Percentiles rank a stretch among this genome's conserved stretches.
Evolutionary conservation across 441 rosid species (phyloP).

Genomic region (Erysimum pusillum): DNA sequence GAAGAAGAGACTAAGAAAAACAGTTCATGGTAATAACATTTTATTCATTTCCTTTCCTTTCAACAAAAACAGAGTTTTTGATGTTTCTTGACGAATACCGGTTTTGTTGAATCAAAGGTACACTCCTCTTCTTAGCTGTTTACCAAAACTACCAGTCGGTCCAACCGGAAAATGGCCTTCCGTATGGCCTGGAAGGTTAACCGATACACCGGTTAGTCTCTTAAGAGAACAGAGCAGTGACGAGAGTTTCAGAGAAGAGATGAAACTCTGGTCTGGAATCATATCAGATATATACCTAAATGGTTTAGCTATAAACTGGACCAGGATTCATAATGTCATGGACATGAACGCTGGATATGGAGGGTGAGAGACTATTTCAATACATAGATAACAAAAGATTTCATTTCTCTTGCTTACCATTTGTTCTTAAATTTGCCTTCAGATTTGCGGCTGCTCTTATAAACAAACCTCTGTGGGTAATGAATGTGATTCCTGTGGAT

Average conservation of each 20-base stretch:
- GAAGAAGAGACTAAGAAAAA: slow-evolving; percentile 49
- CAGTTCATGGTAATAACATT: slow-evolving; percentile 62
- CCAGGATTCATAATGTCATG: slow-evolving; percentile 74
- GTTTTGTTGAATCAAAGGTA: slow-evolving; percentile 32
- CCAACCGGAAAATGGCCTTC: slow-evolving; percentile 34
- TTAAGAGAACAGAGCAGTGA: slow-evolving; percentile 32
- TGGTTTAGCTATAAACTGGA: slow-evolving; percentile 74
- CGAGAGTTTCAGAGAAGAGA: slow-evolving; percentile 55
- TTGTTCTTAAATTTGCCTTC: slow-evolving; percentile 25
- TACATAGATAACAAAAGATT: not conserved
- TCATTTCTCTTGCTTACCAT: slow-evolving; percentile 3
- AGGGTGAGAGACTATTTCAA: slow-evolving; percentile 62
- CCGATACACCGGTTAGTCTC: slow-evolving; percentile 34
- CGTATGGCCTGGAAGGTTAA: slow-evolving; percentile 43
- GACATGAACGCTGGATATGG: slow-evolving; percentile 98
- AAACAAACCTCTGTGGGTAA: slow-evolving; percentile 79
- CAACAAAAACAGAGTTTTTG: not conserved
- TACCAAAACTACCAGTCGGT: slow-evolving; percentile 32
- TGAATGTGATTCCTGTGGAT: slow-evolving; percentile 80
- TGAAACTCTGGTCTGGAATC: slow-evolving; percentile 73
- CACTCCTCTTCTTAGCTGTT: slow-evolving; percentile 46
- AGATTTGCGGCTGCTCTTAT: slow-evolving; percentile 89
- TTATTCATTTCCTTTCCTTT: not conserved
- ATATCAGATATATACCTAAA: slow-evolving; percentile 71
- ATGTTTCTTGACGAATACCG: not conserved